Base-by-base conservation (phyloP, 1,284 basidiomycete genomes). In the Cryptococcus hybrid region DNA sequence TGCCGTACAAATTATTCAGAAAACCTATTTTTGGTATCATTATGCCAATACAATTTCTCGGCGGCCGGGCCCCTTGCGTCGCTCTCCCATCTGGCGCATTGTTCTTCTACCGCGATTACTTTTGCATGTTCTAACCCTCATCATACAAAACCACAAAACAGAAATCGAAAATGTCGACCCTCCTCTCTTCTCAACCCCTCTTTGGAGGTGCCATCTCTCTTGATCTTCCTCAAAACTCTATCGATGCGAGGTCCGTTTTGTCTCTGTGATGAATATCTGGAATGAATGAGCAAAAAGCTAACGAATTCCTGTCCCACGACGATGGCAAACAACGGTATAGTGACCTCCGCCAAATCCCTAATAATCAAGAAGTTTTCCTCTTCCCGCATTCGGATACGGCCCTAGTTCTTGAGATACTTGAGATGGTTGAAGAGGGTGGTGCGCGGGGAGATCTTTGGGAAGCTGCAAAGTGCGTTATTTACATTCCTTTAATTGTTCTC, bases 321-420 rank as follows among this genome's bases (percentile, higher is more conserved):
- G 12, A 43, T 30, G 30, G 39, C 37, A 8, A 13, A 49, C 51
- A 50, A 6, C 43, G 36, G 30, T 13, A 38, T 75, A 97, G 94
- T 60, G 84, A 88, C 63, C 63, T 96, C 2, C 90, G 95, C 59
- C 92, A 98, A 80, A 83, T 99, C 9, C 95, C 96, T n/a, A 90
- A 99, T 74, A 93, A 86, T 11, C 95, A 99, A 77, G 96, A 99
- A 74, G 94, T 98, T 47, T 89, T 92, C 74, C 77, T 98, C 43
- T 87, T 87, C 51, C 82, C 84, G 2, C 77, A 85, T 52, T 86
- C 85, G 5, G 83, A 85, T 60, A 80, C 88, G 62, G 92, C 88
- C 68, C 83, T 94, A 60, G 86, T 99, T 57, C 76, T 97, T 30
- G 96, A 99, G 74, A 84, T 97, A 15, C 80, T 99, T 7, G 79